phyloP scores from a whole-genome alignment of 2,329 filamentous ascomycete species.

The Ophiocordyceps camponoti-rufipedis region DNA sequence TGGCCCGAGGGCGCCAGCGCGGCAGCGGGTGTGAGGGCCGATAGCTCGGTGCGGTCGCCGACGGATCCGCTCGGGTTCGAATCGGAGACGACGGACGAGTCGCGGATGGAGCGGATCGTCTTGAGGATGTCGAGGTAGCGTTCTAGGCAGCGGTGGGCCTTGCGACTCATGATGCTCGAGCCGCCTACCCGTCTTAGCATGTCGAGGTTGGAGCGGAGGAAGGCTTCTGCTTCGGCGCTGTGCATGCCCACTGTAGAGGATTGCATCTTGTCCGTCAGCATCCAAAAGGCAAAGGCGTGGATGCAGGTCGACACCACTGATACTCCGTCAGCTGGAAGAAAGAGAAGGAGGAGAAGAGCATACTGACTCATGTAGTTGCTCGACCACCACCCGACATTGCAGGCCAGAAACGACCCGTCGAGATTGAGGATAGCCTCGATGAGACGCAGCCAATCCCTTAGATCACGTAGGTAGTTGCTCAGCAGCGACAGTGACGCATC shows the following conservation, averaged over 20 bases:
- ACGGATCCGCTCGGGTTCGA: too few species aligned
- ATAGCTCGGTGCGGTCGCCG: background rate
- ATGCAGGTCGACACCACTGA: slow-evolving; percentile 10
- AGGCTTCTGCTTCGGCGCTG: slow-evolving; percentile 1
- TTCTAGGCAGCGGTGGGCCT: slow-evolving; percentile 7
- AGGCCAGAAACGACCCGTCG: slow-evolving; percentile 7
- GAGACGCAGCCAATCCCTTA: slow-evolving; percentile 6
- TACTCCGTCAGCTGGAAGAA: background rate
- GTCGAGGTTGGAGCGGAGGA: slow-evolving; percentile 4
- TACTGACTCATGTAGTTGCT: slow-evolving; percentile 13
- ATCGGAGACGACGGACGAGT: background rate
- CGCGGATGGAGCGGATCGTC: slow-evolving; percentile 2
- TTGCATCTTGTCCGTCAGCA: slow-evolving; percentile 5
- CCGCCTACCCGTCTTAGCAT: slow-evolving; percentile 5
- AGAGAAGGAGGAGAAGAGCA: background rate
- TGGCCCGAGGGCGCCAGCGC: background rate
- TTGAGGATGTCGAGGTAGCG: slow-evolving; percentile 5
- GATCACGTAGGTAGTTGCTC: slow-evolving; percentile 5
- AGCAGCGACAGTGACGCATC: slow-evolving; percentile 6
- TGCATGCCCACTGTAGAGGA: slow-evolving; percentile 2
- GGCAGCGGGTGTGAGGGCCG: too few species aligned
- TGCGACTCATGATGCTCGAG: slow-evolving; percentile 7
- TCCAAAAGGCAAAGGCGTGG: slow-evolving; percentile 11
- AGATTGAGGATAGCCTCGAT: slow-evolving; percentile 5
- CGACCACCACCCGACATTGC: slow-evolving; percentile 13